These are phyloP conservation scores for Globisporangium apiculatum DNA, from an alignment of 352 stramenopile genomes.

Conservation along the genomic window DNA sequence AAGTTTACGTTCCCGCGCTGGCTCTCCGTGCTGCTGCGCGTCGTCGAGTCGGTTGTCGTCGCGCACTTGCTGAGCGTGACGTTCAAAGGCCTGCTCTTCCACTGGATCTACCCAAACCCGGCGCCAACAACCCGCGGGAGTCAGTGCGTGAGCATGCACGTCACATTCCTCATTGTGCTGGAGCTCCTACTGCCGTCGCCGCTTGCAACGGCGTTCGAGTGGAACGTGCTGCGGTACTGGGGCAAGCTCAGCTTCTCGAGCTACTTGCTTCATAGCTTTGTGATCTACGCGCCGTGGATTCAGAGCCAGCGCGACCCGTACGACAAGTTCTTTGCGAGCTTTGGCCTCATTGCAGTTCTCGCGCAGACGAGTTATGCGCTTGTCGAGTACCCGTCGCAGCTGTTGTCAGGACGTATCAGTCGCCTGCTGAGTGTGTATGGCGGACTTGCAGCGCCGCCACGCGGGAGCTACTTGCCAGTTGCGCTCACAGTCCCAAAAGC, in stretches of 20 bases:
- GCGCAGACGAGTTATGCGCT: constrained; percentile 28
- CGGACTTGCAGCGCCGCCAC: background rate
- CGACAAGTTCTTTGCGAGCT: constrained; percentile 25
- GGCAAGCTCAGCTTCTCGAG: constrained; percentile 37
- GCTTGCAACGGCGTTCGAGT: constrained; percentile 23
- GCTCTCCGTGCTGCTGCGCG: constrained; percentile 8
- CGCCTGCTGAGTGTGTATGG: constrained; percentile 3
- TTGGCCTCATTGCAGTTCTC: constrained; percentile 22
- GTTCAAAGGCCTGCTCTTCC: constrained; percentile 19
- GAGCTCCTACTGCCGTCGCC: constrained; percentile 27
- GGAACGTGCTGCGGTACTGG: constrained; percentile 20
- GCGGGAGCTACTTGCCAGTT: constrained; percentile 1
- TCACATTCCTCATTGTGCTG: constrained; percentile 24
- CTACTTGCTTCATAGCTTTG: constrained; percentile 43
- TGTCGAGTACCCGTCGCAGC: constrained; percentile 42
- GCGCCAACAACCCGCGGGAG: constrained; percentile 9
- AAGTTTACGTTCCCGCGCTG: constrained; percentile 11
- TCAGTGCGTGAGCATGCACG: constrained; percentile 16
- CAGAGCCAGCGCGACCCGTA: constrained; percentile 20
- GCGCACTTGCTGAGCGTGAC: constrained; percentile 17
- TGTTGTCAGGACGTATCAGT: constrained; percentile 26
- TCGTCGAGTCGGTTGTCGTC: constrained; percentile 12
- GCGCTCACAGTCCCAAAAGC: background rate
- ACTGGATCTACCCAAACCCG: constrained; percentile 22
- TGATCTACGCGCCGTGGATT: constrained; percentile 19